phyloP scores from a whole-genome alignment of 805 yeast genomes.

The Nakazawaea ishiwadae region DNA sequence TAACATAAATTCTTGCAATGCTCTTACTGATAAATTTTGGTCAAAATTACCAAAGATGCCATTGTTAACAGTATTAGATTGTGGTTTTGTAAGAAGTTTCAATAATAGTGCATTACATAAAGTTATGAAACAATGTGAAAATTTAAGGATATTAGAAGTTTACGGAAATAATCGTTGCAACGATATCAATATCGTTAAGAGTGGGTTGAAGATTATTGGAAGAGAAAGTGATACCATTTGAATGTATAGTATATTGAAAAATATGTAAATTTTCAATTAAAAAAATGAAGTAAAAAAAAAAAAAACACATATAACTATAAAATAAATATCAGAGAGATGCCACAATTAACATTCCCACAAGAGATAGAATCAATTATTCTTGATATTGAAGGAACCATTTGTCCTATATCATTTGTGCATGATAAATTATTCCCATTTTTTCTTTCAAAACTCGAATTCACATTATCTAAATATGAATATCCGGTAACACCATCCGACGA shows the following conservation, averaged over 20 bases:
- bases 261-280: neutral
- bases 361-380: slow-evolving; percentile 36
- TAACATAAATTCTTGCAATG: slow-evolving; percentile 68
- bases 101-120: slow-evolving; percentile 64
- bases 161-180: slow-evolving; percentile 76
- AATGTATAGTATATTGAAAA: neutral
- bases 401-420: slow-evolving; percentile 87
- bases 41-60: slow-evolving; percentile 44
- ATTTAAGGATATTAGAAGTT: slow-evolving; percentile 65
- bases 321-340: neutral
- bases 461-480: slow-evolving; percentile 27
- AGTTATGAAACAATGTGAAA: slow-evolving; percentile 55
- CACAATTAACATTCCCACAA: slow-evolving; percentile 6
- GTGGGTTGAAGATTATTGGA: slow-evolving; percentile 63
- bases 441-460: slow-evolving; percentile 39
- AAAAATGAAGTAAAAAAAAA: neutral
- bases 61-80: slow-evolving; percentile 60
- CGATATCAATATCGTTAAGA: slow-evolving; percentile 43
- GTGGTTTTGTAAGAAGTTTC: slow-evolving; percentile 75
- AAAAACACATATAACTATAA: neutral
- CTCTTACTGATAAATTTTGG: slow-evolving; percentile 41
- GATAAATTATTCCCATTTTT: slow-evolving; percentile 78
- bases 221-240: slow-evolving; percentile 62
- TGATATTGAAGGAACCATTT: slow-evolving; percentile 91
- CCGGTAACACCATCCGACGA: slow-evolving; percentile 28